Evolutionary conservation across 2,329 filamentous ascomycete genomes (phyloP).

Genomic region (Cercospora sojina): DNA sequence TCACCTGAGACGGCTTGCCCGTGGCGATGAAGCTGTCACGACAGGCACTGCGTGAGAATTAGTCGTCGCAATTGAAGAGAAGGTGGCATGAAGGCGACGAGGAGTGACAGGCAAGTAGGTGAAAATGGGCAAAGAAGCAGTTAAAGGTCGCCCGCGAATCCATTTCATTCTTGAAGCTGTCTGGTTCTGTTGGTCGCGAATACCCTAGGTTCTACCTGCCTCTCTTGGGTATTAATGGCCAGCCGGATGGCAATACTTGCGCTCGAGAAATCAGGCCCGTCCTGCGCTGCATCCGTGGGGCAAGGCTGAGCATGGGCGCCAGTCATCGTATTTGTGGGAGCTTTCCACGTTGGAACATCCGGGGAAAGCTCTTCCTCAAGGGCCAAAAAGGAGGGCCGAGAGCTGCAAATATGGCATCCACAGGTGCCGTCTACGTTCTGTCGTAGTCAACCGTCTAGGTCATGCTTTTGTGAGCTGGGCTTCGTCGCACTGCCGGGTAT

Average conservation of each 20-base stretch:
- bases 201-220: not conserved
- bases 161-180: not conserved
- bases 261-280: not conserved
- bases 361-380: not conserved
- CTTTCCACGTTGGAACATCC: not conserved
- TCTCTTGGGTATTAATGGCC: not conserved
- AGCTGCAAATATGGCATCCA: not conserved
- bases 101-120: not conserved
- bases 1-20: not conserved
- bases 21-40: not conserved
- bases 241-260: no score
- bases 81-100: not conserved
- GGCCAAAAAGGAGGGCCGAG: not conserved
- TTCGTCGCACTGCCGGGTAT: conserved; percentile 6
- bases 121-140: not conserved
- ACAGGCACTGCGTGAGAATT: not conserved
- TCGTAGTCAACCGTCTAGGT: not conserved
- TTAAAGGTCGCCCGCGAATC: not conserved
- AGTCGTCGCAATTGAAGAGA: not conserved
- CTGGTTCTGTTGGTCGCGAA: not conserved
- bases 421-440: conserved; percentile 1
- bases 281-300: not conserved
- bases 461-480: not conserved
- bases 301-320: not conserved
- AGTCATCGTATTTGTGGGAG: not conserved